phyloP scores from a whole-genome alignment of 495 filamentous ascomycete species.

The Xylaria curta region DNA sequence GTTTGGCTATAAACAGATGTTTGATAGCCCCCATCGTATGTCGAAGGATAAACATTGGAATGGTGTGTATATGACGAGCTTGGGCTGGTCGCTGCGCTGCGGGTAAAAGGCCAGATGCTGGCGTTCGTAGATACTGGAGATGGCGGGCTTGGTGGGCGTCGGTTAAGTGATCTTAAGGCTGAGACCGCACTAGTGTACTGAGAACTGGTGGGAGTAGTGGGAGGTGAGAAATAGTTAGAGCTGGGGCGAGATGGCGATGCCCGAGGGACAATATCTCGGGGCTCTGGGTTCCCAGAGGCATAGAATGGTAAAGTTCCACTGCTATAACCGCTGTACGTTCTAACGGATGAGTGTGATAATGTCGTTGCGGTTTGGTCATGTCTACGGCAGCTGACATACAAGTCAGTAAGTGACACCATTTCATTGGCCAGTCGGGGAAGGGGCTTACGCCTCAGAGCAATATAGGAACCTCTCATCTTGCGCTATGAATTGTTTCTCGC shows the following conservation, averaged over 20 bases:
- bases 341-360: conserved; percentile 37
- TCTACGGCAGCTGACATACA: conserved; percentile 49
- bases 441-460: conserved; percentile 56
- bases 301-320: conserved; percentile 44
- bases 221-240: conserved; percentile 49
- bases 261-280: conserved; percentile 57
- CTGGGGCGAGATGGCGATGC: conserved; percentile 56
- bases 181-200: conserved; percentile 50
- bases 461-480: conserved; percentile 52
- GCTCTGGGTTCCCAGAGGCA: conserved; percentile 46
- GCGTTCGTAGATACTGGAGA: conserved; percentile 45
- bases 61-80: conserved; percentile 53
- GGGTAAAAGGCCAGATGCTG: conserved; percentile 53
- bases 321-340: conserved; percentile 34
- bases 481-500: conserved; percentile 57
- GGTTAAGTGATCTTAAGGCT: conserved; percentile 52
- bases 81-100: conserved; percentile 53
- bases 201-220: conserved; percentile 46
- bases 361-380: conserved; percentile 47
- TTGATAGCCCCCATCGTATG: conserved; percentile 52
- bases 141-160: conserved; percentile 54
- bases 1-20: conserved; percentile 41
- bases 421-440: conserved; percentile 34
- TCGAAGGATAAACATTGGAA: conserved; percentile 49
- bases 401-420: conserved; percentile 25